Conservation (phyloP, 495 filamentous ascomycete genomes). For the Parachaetomium inaequale region DNA sequence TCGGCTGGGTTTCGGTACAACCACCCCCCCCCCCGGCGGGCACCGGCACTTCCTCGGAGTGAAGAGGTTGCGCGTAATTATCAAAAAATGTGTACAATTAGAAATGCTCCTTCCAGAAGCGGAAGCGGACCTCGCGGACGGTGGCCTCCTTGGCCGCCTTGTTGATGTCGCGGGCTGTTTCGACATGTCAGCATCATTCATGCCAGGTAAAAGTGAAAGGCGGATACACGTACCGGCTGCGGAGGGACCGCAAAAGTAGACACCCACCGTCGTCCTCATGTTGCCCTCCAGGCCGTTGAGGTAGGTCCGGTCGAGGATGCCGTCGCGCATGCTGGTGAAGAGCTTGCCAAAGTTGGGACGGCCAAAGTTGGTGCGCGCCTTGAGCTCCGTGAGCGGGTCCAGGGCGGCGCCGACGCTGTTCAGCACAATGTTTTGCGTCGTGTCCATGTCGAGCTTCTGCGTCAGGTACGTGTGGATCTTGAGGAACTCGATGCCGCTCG, state of each 20-base stretch:
- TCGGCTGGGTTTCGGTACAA: neutral
- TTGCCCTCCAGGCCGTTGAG: slow-evolving; percentile 72
- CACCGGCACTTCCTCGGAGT: neutral
- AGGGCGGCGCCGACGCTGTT: slow-evolving; percentile 84
- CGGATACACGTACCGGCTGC: slow-evolving; percentile 43
- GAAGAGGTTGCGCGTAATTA: neutral
- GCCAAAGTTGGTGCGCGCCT: slow-evolving; percentile 88
- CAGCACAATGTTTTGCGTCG: slow-evolving; percentile 91
- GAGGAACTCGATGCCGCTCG: slow-evolving; percentile 75
- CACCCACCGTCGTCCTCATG: slow-evolving; percentile 79
- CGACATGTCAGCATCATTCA: slow-evolving; percentile 28
- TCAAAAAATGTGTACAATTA: slow-evolving; percentile 32
- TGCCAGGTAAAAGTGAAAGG: neutral
- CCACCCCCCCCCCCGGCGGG: neutral
- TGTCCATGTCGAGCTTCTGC: slow-evolving; percentile 85
- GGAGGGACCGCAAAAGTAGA: slow-evolving; percentile 87
- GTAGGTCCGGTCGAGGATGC: slow-evolving; percentile 80
- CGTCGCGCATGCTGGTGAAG: slow-evolving; percentile 81
- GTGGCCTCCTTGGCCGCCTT: slow-evolving; percentile 69
- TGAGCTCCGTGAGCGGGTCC: slow-evolving; percentile 90
- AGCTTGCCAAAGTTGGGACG: slow-evolving; percentile 84
- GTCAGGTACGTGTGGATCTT: slow-evolving; percentile 98
- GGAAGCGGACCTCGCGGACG: slow-evolving; percentile 77
- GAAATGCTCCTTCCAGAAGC: slow-evolving; percentile 98
- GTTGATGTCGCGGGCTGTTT: slow-evolving; percentile 77